These are phyloP conservation scores for Scedosporium apiospermum DNA, from an alignment of 2,329 filamentous ascomycete genomes.

Conservation along the genomic window DNA sequence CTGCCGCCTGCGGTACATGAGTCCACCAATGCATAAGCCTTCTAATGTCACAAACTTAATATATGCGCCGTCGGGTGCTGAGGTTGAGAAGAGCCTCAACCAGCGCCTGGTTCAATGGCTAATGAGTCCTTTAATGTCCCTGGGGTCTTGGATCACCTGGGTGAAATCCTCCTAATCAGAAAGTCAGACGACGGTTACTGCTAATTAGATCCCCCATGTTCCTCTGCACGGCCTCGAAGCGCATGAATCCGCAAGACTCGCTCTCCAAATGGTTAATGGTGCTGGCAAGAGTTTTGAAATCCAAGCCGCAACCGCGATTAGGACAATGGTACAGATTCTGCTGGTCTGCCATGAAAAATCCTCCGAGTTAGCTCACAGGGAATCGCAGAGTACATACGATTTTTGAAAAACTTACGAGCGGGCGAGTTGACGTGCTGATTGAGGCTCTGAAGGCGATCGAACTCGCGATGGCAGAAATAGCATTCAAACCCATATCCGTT, in stretches of 20 bases:
- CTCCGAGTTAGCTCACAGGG: background rate
- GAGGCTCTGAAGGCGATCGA: constrained; percentile 23
- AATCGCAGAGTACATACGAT: background rate
- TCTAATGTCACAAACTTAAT: no score
- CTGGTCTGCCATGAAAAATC: constrained; percentile 16
- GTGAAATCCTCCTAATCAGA: background rate
- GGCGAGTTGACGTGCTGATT: constrained; percentile 46
- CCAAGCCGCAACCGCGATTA: constrained; percentile 19
- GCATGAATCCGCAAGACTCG: constrained; percentile 28
- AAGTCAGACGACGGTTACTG: background rate
- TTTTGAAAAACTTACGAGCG: constrained; percentile 25
- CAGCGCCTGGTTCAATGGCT: no score
- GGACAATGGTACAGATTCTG: constrained; percentile 31
- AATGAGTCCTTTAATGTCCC: no score
- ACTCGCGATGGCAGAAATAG: constrained; percentile 37
- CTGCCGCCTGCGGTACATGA: no score
- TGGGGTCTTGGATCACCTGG: no score
- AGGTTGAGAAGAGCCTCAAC: no score
- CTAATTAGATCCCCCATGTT: background rate
- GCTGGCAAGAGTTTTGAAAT: constrained; percentile 29
- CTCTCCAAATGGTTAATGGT: constrained; percentile 34
- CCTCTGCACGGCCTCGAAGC: constrained; percentile 25
- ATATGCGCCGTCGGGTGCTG: no score
- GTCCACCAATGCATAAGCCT: no score
- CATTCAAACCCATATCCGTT: constrained; percentile 27